Base-by-base conservation (phyloP, 768 basidiomycete species). In the Mycena indigotica region DNA sequence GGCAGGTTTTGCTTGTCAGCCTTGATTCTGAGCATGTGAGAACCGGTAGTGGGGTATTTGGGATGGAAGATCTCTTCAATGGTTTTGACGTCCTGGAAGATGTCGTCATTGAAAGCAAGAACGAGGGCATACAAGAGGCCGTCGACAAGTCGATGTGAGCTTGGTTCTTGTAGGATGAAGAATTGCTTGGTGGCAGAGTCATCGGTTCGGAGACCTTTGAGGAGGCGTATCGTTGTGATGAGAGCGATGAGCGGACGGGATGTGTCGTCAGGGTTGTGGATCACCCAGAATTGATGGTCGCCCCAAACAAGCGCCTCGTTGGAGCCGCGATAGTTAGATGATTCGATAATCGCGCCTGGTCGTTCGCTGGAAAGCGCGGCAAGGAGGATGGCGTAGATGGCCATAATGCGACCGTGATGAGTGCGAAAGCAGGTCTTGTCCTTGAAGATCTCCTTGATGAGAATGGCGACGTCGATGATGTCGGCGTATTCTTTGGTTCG, bases 61-160 rank as follows among this genome's bases (percentile, higher is more conserved):
- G 46, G 46, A n/a, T 25, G 5, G 46, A 48, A 48, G 24, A 48
- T 48, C 46, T 48, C 46, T n/a, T 48, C 46, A 6, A 48, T 8
- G 10, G 46, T 48, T 26, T 23, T 26, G 19, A 48, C 46, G n/a
- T 48, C 23, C 12, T 25, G 24, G 21, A 48, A 48, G 4, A 48
- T 28, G 46, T 26, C 46, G n/a, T 48, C 46, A 12, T 12, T 23
- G 23, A 48, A 5, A 8, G 24, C 46, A 26, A 48, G 46, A 6
- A 28, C 46, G 46, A 24, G 6, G 6, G 24, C 46, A n/a, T 48
- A 48, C 46, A 48, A 26, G 15, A 48, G 13, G 6, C 24, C 23
- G 46, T 48, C 46, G 13, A 48, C 21, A 26, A 28, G 21, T 12
- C 46, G 46, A 21, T 48, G 25, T 12, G 24, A 48, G 46, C 28